phyloP scores from a whole-genome alignment of 352 stramenopile genomes.

The Elongisporangium anandrum region DNA sequence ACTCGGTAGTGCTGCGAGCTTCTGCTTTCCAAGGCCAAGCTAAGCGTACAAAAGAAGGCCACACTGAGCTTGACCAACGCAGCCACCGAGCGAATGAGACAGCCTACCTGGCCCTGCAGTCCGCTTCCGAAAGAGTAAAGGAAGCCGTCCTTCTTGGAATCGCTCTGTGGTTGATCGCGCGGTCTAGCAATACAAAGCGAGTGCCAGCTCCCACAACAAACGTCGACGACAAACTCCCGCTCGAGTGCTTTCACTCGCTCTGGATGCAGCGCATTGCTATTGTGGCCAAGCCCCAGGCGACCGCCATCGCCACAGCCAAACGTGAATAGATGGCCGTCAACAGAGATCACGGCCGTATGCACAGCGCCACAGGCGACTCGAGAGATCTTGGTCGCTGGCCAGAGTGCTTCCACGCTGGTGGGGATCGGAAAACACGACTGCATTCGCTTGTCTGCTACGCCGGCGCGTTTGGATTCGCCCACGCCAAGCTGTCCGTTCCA shows the following conservation, averaged over 20 bases:
- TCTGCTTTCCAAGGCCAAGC: conserved; percentile 72
- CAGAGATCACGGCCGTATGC: conserved; percentile 64
- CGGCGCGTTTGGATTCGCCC: conserved; percentile 46
- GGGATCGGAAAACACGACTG: conserved; percentile 63
- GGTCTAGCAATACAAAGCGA: conserved; percentile 54
- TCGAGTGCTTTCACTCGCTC: conserved; percentile 44
- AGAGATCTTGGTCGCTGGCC: conserved; percentile 27
- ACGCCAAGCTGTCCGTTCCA: conserved; percentile 71
- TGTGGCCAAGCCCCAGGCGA: conserved; percentile 75
- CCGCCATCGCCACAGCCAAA: conserved; percentile 91
- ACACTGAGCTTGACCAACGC: background rate
- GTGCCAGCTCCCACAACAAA: conserved; percentile 64
- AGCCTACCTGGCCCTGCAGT: conserved; percentile 54
- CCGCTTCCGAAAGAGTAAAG: conserved; percentile 67
- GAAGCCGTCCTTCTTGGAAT: conserved; percentile 22
- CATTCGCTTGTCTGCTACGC: conserved; percentile 36
- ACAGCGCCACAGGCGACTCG: conserved; percentile 88
- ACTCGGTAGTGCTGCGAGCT: conserved; percentile 57
- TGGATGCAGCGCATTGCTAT: conserved; percentile 35
- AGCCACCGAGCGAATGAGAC: background rate
- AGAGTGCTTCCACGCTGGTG: conserved; percentile 49
- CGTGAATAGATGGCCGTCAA: conserved; percentile 63
- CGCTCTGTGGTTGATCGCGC: conserved; percentile 6
- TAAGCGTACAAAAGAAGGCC: conserved; percentile 6
- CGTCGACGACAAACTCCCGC: conserved; percentile 49